Conservation (phyloP, 2,329 filamentous ascomycete species). For the Calonectria montana region DNA sequence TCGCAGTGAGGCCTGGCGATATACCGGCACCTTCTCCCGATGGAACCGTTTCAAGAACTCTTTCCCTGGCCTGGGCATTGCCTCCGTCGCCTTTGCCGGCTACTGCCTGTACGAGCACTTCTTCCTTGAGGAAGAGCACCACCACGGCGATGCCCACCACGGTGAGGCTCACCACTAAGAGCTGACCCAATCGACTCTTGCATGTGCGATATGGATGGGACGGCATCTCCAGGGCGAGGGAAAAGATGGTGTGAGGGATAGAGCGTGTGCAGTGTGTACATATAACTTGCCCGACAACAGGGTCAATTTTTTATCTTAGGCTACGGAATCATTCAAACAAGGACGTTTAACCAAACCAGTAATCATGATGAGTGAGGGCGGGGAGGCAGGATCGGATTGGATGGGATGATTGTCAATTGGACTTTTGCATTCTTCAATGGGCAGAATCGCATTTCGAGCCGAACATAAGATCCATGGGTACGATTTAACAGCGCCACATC, state of each 20-base stretch:
- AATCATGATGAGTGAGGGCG: not conserved
- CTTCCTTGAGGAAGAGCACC: conserved; percentile 81
- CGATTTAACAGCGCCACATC: not conserved
- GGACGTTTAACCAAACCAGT: conserved; percentile 10
- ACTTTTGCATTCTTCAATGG: not conserved
- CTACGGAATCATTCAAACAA: conserved; percentile 36
- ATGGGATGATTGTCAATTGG: not conserved
- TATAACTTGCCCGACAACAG: conserved; percentile 36
- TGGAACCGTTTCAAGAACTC: conserved; percentile 88
- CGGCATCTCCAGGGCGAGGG: conserved; percentile 15
- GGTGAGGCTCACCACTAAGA: conserved; percentile 66
- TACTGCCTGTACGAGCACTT: conserved; percentile 93
- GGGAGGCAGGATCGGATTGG: not conserved
- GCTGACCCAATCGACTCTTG: conserved; percentile 25
- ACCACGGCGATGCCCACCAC: conserved; percentile 61
- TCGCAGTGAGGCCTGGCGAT: conserved; percentile 93
- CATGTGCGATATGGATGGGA: conserved; percentile 17
- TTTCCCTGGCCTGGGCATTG: conserved; percentile 93
- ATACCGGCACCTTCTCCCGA: conserved; percentile 87
- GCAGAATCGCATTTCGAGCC: not conserved
- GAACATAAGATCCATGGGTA: not conserved
- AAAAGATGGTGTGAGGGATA: conserved; percentile 23
- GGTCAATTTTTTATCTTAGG: conserved; percentile 27
- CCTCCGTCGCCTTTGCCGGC: conserved; percentile 86
- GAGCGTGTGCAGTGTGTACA: conserved; percentile 33